Evolutionary conservation across 192 early-diverging fungal species (phyloP).

Genomic region (Blastocladiella britannica): DNA sequence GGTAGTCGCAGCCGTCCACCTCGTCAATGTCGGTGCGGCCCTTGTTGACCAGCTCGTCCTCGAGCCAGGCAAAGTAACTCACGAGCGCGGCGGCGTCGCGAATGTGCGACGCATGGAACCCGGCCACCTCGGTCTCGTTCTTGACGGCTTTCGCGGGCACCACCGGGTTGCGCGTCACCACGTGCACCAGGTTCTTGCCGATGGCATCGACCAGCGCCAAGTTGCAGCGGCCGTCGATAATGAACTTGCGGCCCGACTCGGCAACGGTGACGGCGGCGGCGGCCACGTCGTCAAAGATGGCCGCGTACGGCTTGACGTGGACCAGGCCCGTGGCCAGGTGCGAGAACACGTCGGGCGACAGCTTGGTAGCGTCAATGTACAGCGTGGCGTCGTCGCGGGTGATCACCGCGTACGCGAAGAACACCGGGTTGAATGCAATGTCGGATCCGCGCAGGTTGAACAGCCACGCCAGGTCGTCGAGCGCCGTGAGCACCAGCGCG

Average conservation of each 20-base stretch:
- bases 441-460: constrained; percentile 94
- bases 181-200: constrained; percentile 15
- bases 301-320: constrained; percentile 45
- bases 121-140: constrained; percentile 70
- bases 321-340: constrained; percentile 37
- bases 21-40: constrained; percentile 47
- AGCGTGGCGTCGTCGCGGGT: constrained; percentile 44
- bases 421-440: constrained; percentile 88
- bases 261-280: background rate
- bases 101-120: constrained; percentile 77
- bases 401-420: constrained; percentile 76
- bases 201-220: constrained; percentile 54
- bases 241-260: background rate
- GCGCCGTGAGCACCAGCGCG: constrained; percentile 63
- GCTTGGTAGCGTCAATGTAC: constrained; percentile 55
- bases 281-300: constrained; percentile 53
- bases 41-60: constrained; percentile 57
- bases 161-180: constrained; percentile 43
- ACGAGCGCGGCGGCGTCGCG: constrained; percentile 76
- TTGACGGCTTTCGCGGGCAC: constrained; percentile 76
- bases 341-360: constrained; percentile 31
- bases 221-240: constrained; percentile 40
- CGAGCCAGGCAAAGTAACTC: constrained; percentile 82
- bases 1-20: constrained; percentile 60
- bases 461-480: constrained; percentile 95